These are phyloP conservation scores for Phytophthora kernoviae DNA, from an alignment of 352 stramenopile species.

Conservation along the genomic window DNA sequence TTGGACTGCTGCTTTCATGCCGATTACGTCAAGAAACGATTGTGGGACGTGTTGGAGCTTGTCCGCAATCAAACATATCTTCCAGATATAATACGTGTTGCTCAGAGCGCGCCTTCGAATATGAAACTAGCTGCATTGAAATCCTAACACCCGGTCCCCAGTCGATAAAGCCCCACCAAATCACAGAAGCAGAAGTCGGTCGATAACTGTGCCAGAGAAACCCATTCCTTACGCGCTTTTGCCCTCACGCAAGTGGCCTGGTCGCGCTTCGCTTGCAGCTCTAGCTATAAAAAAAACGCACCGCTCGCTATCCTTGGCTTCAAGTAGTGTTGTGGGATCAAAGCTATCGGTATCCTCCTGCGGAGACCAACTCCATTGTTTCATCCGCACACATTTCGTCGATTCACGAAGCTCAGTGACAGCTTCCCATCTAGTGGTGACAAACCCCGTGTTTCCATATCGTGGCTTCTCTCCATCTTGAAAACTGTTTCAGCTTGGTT, in stretches of 20 bases:
- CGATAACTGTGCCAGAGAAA: slow-evolving; percentile 28
- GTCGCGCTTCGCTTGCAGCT: slow-evolving; percentile 41
- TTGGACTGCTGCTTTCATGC: no score
- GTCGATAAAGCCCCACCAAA: not conserved
- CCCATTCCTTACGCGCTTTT: slow-evolving; percentile 38
- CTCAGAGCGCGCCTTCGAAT: no score
- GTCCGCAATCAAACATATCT: no score
- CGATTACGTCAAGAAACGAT: no score
- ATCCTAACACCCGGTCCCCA: no score
- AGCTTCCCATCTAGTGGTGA: not conserved
- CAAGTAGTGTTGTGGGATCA: not conserved
- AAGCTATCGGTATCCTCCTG: slow-evolving; percentile 1
- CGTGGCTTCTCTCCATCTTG: not conserved
- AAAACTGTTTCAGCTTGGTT: no score
- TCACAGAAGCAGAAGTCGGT: slow-evolving; percentile 38
- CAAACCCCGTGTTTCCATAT: not conserved
- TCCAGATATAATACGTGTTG: no score
- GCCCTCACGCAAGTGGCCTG: slow-evolving; percentile 35
- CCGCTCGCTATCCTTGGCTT: slow-evolving; percentile 27
- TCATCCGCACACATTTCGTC: no score
- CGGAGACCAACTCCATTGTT: not conserved
- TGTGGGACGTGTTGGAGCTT: no score
- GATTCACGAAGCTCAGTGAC: no score
- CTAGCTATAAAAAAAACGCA: slow-evolving; percentile 43
- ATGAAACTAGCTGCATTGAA: no score